These are phyloP conservation scores for Ophiocordyceps robertsii DNA, from an alignment of 2,329 filamentous ascomycete genomes.

Conservation along the genomic window DNA sequence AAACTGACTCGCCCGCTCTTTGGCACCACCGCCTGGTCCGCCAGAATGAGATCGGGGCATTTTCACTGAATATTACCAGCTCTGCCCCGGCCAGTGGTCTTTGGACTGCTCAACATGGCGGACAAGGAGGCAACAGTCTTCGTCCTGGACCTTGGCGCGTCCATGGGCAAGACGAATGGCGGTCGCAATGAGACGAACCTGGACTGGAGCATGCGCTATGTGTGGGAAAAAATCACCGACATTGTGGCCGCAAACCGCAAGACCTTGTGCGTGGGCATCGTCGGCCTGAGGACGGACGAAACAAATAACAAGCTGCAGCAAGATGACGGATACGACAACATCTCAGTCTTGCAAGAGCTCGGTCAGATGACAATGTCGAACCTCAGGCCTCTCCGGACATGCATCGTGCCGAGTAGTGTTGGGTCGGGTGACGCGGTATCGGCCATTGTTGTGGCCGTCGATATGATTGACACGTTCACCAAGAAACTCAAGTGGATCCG, in stretches of 20 bases:
- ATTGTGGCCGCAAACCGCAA: conserved; percentile 54
- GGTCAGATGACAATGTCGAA: conserved; percentile 50
- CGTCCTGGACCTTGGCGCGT: conserved; percentile 73
- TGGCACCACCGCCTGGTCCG: background rate
- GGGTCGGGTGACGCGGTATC: conserved; percentile 73
- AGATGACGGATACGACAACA: conserved; percentile 66
- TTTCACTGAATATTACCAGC: no score
- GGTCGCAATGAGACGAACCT: conserved; percentile 68
- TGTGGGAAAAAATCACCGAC: conserved; percentile 80
- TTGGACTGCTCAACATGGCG: conserved; percentile 45
- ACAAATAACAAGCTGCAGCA: conserved; percentile 56
- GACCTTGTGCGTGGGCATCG: conserved; percentile 59
- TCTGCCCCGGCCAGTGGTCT: no score
- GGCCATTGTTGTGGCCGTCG: conserved; percentile 70
- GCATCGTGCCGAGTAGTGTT: conserved; percentile 54
- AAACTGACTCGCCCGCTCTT: background rate
- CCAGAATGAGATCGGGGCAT: background rate
- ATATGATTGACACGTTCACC: conserved; percentile 71
- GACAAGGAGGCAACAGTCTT: conserved; percentile 90
- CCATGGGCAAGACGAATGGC: conserved; percentile 64
- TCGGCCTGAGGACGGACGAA: conserved; percentile 71
- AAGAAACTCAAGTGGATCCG: conserved; percentile 72
- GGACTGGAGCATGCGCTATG: conserved; percentile 79
- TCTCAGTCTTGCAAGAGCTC: conserved; percentile 63
- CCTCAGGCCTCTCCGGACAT: conserved; percentile 48